Conservation (phyloP, 1,284 basidiomycete species). For the Ustilago trichophora region DNA sequence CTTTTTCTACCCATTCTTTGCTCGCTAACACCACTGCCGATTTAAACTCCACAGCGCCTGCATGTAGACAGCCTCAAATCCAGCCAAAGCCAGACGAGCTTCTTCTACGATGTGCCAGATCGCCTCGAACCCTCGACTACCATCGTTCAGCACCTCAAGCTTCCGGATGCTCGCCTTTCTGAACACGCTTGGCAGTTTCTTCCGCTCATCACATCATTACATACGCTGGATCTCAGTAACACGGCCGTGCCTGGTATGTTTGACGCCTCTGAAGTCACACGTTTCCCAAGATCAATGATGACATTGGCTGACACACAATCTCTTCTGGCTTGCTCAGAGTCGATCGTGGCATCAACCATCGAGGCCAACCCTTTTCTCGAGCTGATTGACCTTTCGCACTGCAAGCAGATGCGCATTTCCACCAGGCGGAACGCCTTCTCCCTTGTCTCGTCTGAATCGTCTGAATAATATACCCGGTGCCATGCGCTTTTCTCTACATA, state of each 20-base stretch:
- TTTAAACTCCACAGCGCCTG: constrained; percentile 2
- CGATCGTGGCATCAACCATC: constrained; percentile 14
- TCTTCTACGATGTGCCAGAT: constrained; percentile 12
- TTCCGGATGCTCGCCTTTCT: constrained; percentile 15
- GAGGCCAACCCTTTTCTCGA: constrained; percentile 17
- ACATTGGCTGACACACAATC: too few species aligned
- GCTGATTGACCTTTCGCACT: constrained; percentile 15
- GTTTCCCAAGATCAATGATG: too few species aligned
- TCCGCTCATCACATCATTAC: constrained; percentile 5
- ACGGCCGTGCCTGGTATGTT: constrained; percentile 24
- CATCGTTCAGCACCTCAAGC: constrained; percentile 18
- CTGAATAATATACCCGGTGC: constrained; percentile 10
- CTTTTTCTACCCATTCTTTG: background rate
- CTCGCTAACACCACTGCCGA: too few species aligned
- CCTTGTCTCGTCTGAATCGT: constrained; percentile 1
- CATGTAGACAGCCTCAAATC: constrained; percentile 13
- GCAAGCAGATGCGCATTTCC: constrained; percentile 23
- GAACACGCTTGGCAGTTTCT: constrained; percentile 22
- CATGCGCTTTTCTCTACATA: too few species aligned
- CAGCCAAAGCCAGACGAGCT: constrained; percentile 8
- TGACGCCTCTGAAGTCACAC: background rate
- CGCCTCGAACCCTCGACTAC: background rate
- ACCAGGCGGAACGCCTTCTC: constrained; percentile 24
- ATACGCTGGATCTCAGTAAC: constrained; percentile 23
- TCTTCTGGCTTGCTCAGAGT: too few species aligned